Evolutionary conservation across 192 early-diverging fungal species (phyloP).

Genomic region (Endogone sp.): DNA sequence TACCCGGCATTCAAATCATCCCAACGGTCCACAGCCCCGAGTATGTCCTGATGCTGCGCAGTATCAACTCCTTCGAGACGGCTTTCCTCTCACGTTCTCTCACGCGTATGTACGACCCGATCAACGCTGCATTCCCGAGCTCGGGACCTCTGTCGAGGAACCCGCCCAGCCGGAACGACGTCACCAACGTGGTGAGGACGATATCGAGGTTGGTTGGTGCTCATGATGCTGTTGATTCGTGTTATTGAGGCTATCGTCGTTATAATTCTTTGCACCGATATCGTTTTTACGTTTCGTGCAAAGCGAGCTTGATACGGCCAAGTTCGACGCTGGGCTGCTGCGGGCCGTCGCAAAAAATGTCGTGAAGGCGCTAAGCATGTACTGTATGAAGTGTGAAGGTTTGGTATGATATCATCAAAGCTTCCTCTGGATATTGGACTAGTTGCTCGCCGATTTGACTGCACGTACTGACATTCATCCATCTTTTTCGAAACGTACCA

Average conservation of each 20-base stretch:
- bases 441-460: no score
- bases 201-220: constrained; percentile 48
- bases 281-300: constrained; percentile 7
- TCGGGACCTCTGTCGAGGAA: constrained; percentile 26
- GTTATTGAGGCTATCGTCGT: background rate
- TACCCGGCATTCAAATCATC: no score
- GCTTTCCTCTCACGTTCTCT: constrained; percentile 53
- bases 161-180: constrained; percentile 45
- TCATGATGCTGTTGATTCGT: no score
- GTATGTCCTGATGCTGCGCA: constrained; percentile 37
- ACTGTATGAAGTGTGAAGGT: constrained; percentile 48
- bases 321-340: constrained; percentile 54
- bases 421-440: constrained; percentile 24
- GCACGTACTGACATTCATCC: no score
- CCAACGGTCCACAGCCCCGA: constrained; percentile 17
- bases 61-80: constrained; percentile 23
- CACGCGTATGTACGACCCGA: constrained; percentile 56
- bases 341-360: constrained; percentile 49
- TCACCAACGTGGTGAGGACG: constrained; percentile 48
- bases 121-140: constrained; percentile 57
- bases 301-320: constrained; percentile 62
- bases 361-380: constrained; percentile 56
- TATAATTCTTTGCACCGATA: background rate
- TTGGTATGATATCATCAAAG: constrained; percentile 33
- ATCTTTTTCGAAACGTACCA: no score